Base-by-base conservation (phyloP, 169 alveolate species). In the Fabrea salina region DNA sequence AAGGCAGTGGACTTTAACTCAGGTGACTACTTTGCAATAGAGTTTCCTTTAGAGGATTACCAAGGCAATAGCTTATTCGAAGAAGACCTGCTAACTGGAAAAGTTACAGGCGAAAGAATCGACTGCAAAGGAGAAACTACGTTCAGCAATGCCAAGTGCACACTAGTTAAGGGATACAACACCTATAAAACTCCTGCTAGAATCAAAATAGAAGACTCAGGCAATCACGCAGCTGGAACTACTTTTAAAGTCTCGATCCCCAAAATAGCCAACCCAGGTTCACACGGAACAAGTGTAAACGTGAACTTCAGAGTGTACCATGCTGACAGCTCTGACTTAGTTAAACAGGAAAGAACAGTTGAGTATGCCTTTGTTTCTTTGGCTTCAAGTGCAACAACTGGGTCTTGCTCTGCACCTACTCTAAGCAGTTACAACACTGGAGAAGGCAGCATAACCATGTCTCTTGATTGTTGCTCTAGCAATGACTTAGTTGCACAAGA, bases 21-120 rank as follows among this genome's bases (percentile, higher is more conserved):
- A 27, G 49, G 44, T n/a, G 79, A 70, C 13, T 39, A 25, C 5
- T 27, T 70, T 22, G 68, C 37, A 5, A 4, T 70, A 22, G 79
- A 70, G n/a, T 70, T 70, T n/a, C 79, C 79, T 44, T 19, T 70
- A 50, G 49, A 70, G 19, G 79, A 70, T 25, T 47, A 47, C 32
- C 25, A 70, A 16, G 50, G 39, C 19, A 70, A 70, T 33, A 30
- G 25, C 5, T 43, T 70, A 13, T 70, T 70, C 68, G 41, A 30
- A 4, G 30, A 43, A 7, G 79, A 70, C 47, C 68, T 70, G 5
- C 67, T 59, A 6, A 25, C 79, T 27, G 79, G 79, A 0, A 70
- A 32, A 39, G 39, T 37, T 7, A 19, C 49, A 44, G 66, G 66
- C 8, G 59, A 70, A 16, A 22, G n/a, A 4, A 47, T 70, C 37